phyloP scores from a whole-genome alignment of 352 stramenopile species.

The Pilasporangium apinafurcum region DNA sequence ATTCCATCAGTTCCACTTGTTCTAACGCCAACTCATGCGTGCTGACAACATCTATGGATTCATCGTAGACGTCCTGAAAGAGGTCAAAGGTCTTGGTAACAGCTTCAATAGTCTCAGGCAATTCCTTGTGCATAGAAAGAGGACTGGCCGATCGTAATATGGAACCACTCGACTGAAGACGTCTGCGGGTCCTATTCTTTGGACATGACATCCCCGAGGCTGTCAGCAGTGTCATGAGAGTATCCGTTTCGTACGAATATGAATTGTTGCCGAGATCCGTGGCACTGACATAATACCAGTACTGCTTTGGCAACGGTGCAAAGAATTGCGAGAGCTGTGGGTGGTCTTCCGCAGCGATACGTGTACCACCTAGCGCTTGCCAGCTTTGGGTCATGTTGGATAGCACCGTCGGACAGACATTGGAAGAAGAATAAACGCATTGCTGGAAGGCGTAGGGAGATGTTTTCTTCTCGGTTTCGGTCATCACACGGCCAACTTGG shows the following conservation, averaged over 20 bases:
- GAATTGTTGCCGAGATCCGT: slow-evolving; percentile 43
- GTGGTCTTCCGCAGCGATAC: slow-evolving; percentile 31
- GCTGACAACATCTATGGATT: slow-evolving; percentile 4
- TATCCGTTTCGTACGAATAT: slow-evolving; percentile 59
- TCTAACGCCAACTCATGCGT: slow-evolving; percentile 16
- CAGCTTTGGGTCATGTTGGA: slow-evolving; percentile 51
- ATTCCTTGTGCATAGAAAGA: background rate
- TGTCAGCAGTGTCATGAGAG: slow-evolving; percentile 30
- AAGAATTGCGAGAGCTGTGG: slow-evolving; percentile 42
- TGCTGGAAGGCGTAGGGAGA: slow-evolving; percentile 41
- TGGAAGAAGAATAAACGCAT: slow-evolving; percentile 13
- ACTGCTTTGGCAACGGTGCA: slow-evolving; percentile 39
- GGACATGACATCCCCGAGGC: slow-evolving; percentile 23
- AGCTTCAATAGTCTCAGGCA: slow-evolving; percentile 10
- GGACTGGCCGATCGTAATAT: background rate
- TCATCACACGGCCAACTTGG: slow-evolving; percentile 47
- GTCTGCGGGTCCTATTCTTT: slow-evolving; percentile 29
- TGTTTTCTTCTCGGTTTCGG: slow-evolving; percentile 40
- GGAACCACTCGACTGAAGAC: slow-evolving; percentile 1
- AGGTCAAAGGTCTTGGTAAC: slow-evolving; percentile 32
- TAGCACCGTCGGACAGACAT: slow-evolving; percentile 20
- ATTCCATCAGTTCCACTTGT: slow-evolving; percentile 31
- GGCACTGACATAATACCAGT: slow-evolving; percentile 50
- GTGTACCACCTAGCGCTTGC: slow-evolving; percentile 11
- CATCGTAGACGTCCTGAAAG: slow-evolving; percentile 21